Base-by-base conservation (phyloP, 106 monocot species). In the Dendrobium huoshanense region DNA sequence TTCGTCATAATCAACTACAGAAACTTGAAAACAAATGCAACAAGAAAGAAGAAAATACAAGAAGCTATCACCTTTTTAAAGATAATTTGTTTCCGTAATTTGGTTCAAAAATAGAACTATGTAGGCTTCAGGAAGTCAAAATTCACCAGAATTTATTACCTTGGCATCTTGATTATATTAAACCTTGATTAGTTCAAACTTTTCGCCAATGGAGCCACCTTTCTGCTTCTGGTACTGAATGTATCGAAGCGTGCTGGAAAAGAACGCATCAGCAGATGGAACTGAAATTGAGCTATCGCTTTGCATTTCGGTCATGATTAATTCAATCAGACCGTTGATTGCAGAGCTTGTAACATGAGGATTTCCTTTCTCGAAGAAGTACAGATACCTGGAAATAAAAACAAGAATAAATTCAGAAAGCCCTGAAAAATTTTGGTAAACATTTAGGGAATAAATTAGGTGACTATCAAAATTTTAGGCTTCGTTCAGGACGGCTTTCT, bases 141-240 rank as follows among this genome's bases (percentile, higher is more conserved):
- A 61, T n/a, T 22, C 10, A 61, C 0, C 61, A 61, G 61, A 61
- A 22, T n/a, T n/a, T 5, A 6, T 22, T 61, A 61, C 61, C 4
- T 61, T 4, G 61, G 61, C 22, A 61, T 22, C 4, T 61, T 4
- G 15, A 51, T 65, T 65, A 7, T 18, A 77, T 41, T 78, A 88
- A 31, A 81, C 82, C 79, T 91, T 93, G 80, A 99, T 90, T 2
- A 87, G 82, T 73, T 91, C 93, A 78, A 95, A 95, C 79, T 93
- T 99, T 79, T 99, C 99, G 17, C 93, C 99, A 65, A 99, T 84
- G 7, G 77, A 41, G 9, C 95, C 99, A 25, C 99, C 95, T 80
- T 99, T 99, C 84, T 95, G 93, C 78, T 95, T 99, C 88, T 99
- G 99, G 59, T 89, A 95, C 75, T 95, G 93, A 80, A 99, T 87